Percentiles rank a stretch among this genome's conserved stretches.
These are phyloP conservation scores for Erythrophleum ivorense DNA, from an alignment of 331 rosid species.

Conservation along the genomic window DNA sequence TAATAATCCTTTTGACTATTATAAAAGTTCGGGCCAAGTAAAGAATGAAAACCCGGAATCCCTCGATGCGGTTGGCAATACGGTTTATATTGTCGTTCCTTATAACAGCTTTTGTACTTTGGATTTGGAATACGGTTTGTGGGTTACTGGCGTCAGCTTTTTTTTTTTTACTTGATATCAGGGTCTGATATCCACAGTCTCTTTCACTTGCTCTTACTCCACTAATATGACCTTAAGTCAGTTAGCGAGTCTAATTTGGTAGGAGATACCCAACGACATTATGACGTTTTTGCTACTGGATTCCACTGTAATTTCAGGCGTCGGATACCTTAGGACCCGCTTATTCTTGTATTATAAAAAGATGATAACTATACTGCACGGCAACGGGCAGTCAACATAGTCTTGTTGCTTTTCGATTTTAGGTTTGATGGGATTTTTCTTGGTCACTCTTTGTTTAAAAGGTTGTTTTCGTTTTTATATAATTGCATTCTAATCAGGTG, in stretches of 20 bases:
- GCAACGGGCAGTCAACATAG: background rate
- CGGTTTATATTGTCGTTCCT: background rate
- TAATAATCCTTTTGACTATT: background rate
- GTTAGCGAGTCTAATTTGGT: background rate
- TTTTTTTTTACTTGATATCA: background rate
- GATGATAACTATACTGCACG: background rate
- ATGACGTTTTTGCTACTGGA: background rate
- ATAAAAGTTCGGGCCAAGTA: background rate
- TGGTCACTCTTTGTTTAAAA: background rate
- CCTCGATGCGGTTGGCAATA: background rate
- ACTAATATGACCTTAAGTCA: background rate
- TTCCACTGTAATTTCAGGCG: background rate
- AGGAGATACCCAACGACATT: background rate
- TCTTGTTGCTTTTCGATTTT: background rate
- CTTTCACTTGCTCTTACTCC: background rate
- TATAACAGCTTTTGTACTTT: background rate
- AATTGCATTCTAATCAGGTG: background rate
- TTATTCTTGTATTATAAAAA: background rate
- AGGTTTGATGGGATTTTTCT: background rate
- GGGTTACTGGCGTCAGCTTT: background rate
- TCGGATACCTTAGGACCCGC: background rate
- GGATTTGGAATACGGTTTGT: background rate
- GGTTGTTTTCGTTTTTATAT: background rate
- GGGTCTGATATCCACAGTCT: background rate
- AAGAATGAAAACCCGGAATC: conserved; percentile 3